Evolutionary conservation across 805 yeast genomes (phyloP), one percentile per base, ranked within the genome.

Genomic region (Candida arabinofermentans): DNA sequence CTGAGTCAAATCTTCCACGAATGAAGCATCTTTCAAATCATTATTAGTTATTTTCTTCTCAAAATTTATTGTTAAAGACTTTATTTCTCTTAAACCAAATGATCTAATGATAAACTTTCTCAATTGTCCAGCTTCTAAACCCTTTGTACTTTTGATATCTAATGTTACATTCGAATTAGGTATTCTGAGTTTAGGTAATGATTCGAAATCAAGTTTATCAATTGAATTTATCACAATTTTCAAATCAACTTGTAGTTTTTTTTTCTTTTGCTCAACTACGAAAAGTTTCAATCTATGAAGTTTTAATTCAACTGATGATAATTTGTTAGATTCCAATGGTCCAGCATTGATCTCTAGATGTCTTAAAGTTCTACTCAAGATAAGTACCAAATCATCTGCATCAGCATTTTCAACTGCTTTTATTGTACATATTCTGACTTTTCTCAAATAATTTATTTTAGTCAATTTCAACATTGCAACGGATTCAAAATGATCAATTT

Each of bases 391-490:
- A 31, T 30, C 35, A 8, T 9, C 8, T 17, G 27, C n/a, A 33
- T 14, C 27, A 9, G 27, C 24, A 5, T 27, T 16, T 13, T 21
- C 22, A 13, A 36, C 16, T 10, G n/a, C 22, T 18, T 14, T n/a
- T 27, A 36, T 27, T 6, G 21, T 21, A n/a, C 27, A 27, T 7
- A 16, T 19, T 8, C 22, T 36, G 18, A 36, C 21, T 19, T 27
- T 36, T 16, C 27, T 27, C 33, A 36, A 27, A 27, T 36, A 36
- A 4, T 36, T 13, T 18, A 19, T 26, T 4, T 27, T 27, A 33
- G 27, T 13, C 39, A 33, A 36, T 36, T 36, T 36, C 26, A 36
- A 36, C n/a, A 19, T 27, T 3, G 39, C 27, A 26, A 36, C 13
- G 8, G 39, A 24, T 16, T 36, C 39, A n/a, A n/a, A n/a, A 17